Conservation (phyloP, 129 eudicot genomes). For the Tanacetum coccineum region DNA sequence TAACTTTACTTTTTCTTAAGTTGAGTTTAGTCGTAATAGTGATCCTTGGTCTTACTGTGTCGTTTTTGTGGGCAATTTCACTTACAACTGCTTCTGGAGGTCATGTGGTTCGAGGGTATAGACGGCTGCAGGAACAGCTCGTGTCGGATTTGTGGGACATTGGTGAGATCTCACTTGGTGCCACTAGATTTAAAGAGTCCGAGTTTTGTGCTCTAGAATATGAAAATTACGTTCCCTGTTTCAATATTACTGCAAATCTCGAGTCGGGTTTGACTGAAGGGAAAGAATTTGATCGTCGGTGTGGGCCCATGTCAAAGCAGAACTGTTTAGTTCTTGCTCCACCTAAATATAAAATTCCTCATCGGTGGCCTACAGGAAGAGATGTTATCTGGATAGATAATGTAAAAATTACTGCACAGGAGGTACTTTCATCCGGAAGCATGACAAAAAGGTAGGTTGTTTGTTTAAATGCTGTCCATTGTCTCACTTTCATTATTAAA, state of each 20-base stretch:
- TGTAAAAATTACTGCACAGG: conserved; percentile 88
- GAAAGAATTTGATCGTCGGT: conserved; percentile 76
- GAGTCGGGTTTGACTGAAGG: conserved; percentile 68
- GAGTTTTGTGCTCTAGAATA: conserved; percentile 63
- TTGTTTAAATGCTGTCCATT: neutral
- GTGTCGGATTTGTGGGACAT: conserved; percentile 83
- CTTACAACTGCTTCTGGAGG: conserved; percentile 58
- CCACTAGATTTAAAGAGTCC: conserved; percentile 54
- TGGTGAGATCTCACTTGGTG: conserved; percentile 71
- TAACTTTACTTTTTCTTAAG: conserved; percentile 52
- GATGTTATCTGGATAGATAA: conserved; percentile 98
- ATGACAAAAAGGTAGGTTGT: conserved; percentile 72
- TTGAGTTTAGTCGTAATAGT: conserved; percentile 63
- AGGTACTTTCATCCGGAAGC: conserved; percentile 97
- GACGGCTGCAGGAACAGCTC: conserved; percentile 90
- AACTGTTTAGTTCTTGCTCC: conserved; percentile 83
- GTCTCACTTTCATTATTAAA: neutral
- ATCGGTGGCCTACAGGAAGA: conserved; percentile 96
- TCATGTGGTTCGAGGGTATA: conserved; percentile 68
- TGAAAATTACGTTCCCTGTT: conserved; percentile 88
- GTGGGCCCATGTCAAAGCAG: conserved; percentile 50
- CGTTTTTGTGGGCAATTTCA: conserved; percentile 87
- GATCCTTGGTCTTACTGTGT: conserved; percentile 73
- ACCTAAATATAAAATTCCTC: conserved; percentile 71
- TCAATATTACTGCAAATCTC: conserved; percentile 63